These are phyloP conservation scores for Leucosporidium creatinivorum DNA, from an alignment of 768 basidiomycete species.

Conservation along the genomic window DNA sequence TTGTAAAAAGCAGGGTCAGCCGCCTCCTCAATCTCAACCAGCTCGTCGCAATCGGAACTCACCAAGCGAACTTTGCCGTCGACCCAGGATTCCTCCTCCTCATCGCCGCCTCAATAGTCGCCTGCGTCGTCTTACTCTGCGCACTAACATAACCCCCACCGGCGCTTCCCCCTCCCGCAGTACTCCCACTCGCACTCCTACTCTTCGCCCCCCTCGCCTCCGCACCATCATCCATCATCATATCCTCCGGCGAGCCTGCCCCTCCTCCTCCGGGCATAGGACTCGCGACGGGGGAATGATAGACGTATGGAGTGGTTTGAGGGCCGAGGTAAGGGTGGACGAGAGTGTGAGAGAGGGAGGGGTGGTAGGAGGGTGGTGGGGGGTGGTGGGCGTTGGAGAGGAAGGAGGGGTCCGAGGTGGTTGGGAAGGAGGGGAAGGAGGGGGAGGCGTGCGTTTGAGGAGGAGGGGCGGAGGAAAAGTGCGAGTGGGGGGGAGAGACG, in stretches of 20 bases:
- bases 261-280: background rate
- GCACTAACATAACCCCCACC: too few species aligned
- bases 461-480: too few species aligned
- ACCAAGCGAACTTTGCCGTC: constrained; percentile 30
- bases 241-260: background rate
- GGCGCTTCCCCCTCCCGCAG: background rate
- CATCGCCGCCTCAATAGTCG: constrained; percentile 32
- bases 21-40: too few species aligned
- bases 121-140: constrained; percentile 29
- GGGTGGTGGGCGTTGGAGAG: background rate
- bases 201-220: background rate
- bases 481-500: too few species aligned
- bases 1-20: background rate
- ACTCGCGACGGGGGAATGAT: constrained; percentile 14
- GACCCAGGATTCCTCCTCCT: constrained; percentile 23
- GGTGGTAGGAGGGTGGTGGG: too few species aligned
- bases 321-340: background rate
- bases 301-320: constrained; percentile 10
- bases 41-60: background rate
- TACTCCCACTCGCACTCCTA: background rate
- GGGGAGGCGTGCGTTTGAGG: background rate
- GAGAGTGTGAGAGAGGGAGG: too few species aligned
- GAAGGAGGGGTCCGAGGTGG: background rate
- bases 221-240: too few species aligned
- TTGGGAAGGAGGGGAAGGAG: background rate